Base-by-base conservation (phyloP, 768 basidiomycete species). In the Phanerochaete carnosa region DNA sequence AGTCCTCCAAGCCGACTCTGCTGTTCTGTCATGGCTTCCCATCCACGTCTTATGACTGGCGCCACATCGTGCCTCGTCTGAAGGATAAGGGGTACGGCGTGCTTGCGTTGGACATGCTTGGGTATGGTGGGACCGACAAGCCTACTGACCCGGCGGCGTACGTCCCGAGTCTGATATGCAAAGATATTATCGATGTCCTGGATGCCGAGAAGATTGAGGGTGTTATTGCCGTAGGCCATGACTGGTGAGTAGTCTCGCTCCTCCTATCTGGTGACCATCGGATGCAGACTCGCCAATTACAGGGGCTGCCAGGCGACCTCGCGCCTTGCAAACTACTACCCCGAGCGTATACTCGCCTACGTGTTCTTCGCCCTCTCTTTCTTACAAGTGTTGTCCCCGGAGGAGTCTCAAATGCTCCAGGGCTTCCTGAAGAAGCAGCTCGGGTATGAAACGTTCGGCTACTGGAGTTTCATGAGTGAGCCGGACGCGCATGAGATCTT, bases 51-150 rank as follows among this genome's bases (percentile, higher is more conserved):
- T 51, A 55, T 50, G 79, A 77, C 58, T 82, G 81, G 81, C 70
- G 72, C 45, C 65, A 70, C 28, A 75, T 79, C 51, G 71, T 79
- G 61, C 63, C 69, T 47, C 71, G 72, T 66, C 74, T 83, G 65
- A 59, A 70, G 46, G 66, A 69, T 33, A 67, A 68, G 56, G 81
- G 82, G 23, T 80, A 76, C 45, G 76, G 79, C 9, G 32, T 81
- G 11, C 64, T 83, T 49, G 76, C 73, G n/a, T 80, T 79, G 0
- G 81, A 83, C 65, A 73, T 80, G 63, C 74, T 83, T 16, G 81
- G 81, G 7, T 75, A 73, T 35, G 82, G 81, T 13, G 74, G 66
- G n/a, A 80, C 81, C 5, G 74, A 74, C 58, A 81, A 79, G 64
- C 74, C 80, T 4, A 61, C 55, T 0, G 70, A 74, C 23, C 52